Evolutionary conservation across 768 basidiomycete species (phyloP).

Genomic region (Xerocomellus amylosporus): DNA sequence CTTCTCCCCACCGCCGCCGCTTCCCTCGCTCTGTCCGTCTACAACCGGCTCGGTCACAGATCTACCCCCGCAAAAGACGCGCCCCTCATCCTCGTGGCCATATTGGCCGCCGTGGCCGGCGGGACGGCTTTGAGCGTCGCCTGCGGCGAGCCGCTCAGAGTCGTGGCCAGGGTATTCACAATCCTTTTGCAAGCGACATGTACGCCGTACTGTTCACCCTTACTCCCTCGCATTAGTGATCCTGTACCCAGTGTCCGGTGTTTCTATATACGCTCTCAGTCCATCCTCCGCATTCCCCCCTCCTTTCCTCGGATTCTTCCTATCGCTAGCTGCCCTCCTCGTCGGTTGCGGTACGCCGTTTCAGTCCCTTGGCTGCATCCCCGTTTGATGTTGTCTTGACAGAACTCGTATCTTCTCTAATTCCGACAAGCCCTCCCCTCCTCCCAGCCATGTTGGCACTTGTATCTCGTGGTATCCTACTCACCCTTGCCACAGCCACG

Average conservation of each 20-base stretch:
- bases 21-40: constrained; percentile 12
- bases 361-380: no score
- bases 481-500: constrained; percentile 15
- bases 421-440: constrained; percentile 25
- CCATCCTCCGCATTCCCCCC: constrained; percentile 7
- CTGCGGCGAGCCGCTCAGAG: constrained; percentile 11
- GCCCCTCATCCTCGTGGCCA: constrained; percentile 19
- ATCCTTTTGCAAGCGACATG: constrained; percentile 23
- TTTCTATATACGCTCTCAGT: constrained; percentile 25
- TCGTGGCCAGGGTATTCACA: constrained; percentile 15
- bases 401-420: constrained; percentile 28
- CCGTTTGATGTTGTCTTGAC: background rate
- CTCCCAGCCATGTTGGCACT: constrained; percentile 26
- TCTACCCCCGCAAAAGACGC: constrained; percentile 7
- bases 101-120: constrained; percentile 24
- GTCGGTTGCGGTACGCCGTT: constrained; percentile 27
- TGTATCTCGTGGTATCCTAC: constrained; percentile 20
- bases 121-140: constrained; percentile 21
- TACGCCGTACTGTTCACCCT: constrained; percentile 5
- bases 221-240: background rate
- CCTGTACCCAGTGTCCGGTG: constrained; percentile 20
- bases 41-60: constrained; percentile 7
- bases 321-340: constrained; percentile 21
- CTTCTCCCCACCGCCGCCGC: constrained; percentile 25
- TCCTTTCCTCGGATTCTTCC: constrained; percentile 13